phyloP scores from a whole-genome alignment of 148 eudicot species.

The Camellia lanceoleosa region DNA sequence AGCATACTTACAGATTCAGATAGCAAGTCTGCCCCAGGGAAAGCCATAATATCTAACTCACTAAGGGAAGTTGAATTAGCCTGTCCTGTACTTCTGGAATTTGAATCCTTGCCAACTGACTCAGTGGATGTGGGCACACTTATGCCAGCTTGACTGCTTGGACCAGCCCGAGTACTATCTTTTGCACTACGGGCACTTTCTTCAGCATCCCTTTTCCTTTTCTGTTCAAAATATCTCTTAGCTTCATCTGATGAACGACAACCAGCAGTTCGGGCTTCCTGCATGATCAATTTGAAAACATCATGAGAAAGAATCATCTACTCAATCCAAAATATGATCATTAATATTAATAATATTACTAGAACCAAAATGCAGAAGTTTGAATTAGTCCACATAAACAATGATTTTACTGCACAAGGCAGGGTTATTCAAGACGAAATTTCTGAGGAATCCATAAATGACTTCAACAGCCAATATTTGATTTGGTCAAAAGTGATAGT shows the following conservation, averaged over 20 bases:
- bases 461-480: background rate
- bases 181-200: conserved; percentile 45
- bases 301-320: background rate
- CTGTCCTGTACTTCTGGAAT: conserved; percentile 30
- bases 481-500: background rate
- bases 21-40: conserved; percentile 63
- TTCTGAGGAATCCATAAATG: background rate
- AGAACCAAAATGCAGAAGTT: background rate
- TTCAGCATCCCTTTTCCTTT: conserved; percentile 64
- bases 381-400: background rate
- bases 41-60: conserved; percentile 63
- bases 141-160: conserved; percentile 43
- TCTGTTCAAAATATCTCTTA: conserved; percentile 48
- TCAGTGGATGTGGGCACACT: conserved; percentile 24
- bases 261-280: conserved; percentile 92
- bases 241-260: conserved; percentile 74
- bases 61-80: conserved; percentile 31
- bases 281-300: conserved; percentile 13
- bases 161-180: conserved; percentile 46
- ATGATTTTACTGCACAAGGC: background rate
- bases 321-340: background rate
- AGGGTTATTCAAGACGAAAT: background rate
- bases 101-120: conserved; percentile 34
- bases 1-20: conserved; percentile 61
- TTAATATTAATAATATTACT: background rate